These are phyloP conservation scores for Mortierella sp. DNA, from an alignment of 371 early-diverging fungal species.

Conservation along the genomic window DNA sequence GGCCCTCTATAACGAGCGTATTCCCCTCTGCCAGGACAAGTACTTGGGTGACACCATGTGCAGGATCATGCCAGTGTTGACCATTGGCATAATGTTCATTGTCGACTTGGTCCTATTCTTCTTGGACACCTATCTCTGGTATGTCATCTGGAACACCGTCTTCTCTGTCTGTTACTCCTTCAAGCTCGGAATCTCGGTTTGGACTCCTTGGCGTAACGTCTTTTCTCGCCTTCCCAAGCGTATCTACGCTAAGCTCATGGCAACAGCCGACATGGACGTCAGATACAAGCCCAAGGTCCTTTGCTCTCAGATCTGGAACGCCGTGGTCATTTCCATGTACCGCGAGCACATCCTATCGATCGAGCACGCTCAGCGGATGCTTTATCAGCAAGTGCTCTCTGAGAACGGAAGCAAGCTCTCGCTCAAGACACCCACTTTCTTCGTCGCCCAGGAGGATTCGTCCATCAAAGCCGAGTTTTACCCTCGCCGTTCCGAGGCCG, in stretches of 20 bases:
- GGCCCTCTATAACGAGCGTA: conserved; percentile 69
- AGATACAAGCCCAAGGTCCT: conserved; percentile 80
- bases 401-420: conserved; percentile 75
- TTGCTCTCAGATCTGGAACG: conserved; percentile 90
- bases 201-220: conserved; percentile 90
- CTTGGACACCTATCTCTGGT: conserved; percentile 94
- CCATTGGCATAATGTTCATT: conserved; percentile 82
- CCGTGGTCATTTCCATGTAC: conserved; percentile 88
- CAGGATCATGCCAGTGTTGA: conserved; percentile 76
- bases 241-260: conserved; percentile 83
- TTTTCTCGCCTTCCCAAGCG: conserved; percentile 87
- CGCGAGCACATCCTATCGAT: conserved; percentile 85
- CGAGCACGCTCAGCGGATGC: conserved; percentile 80
- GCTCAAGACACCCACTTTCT: conserved; percentile 84
- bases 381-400: conserved; percentile 79
- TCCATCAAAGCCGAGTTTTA: conserved; percentile 82
- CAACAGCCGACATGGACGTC: conserved; percentile 79
- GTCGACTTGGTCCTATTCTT: conserved; percentile 86
- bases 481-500: conserved; percentile 83
- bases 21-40: conserved; percentile 71
- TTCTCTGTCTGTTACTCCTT: conserved; percentile 85
- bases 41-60: conserved; percentile 67
- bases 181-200: conserved; percentile 85
- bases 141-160: conserved; percentile 86
- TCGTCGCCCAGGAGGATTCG: conserved; percentile 85